These are phyloP conservation scores for Wallacemonas rigidus DNA, from an alignment of 208 protist genomes.

Conservation along the genomic window DNA sequence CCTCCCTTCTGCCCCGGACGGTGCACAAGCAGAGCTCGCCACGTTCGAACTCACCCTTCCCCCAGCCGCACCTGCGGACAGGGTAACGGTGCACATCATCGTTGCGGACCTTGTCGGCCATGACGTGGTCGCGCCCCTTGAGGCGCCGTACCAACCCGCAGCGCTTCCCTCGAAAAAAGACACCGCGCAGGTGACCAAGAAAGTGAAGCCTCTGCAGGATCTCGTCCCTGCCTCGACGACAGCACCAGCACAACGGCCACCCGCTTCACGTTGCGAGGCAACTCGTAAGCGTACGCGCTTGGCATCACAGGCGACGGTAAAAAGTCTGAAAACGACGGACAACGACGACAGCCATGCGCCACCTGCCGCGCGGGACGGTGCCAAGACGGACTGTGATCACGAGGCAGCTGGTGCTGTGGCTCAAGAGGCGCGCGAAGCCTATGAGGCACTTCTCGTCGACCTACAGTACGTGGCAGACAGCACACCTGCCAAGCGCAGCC, in stretches of 20 bases:
- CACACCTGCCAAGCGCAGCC: not conserved
- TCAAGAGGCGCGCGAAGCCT: constrained; percentile 20
- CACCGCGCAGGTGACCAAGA: too few species aligned
- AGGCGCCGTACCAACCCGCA: not conserved
- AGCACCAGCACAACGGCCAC: too few species aligned
- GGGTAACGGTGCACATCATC: not conserved
- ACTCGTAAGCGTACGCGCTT: too few species aligned
- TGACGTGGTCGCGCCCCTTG: constrained; percentile 13
- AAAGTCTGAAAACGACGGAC: too few species aligned
- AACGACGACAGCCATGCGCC: too few species aligned
- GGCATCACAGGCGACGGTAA: too few species aligned
- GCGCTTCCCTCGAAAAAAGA: too few species aligned
- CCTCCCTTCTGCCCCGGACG: not conserved
- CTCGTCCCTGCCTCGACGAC: too few species aligned
- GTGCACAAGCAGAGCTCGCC: not conserved
- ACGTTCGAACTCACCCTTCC: not conserved
- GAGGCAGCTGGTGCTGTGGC: constrained; percentile 2
- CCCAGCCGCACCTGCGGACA: not conserved
- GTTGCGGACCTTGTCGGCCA: constrained; percentile 26
- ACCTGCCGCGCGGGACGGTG: too few species aligned
- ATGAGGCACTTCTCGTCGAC: constrained; percentile 23
- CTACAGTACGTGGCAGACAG: constrained; percentile 23
- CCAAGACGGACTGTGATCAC: too few species aligned
- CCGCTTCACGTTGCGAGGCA: too few species aligned
- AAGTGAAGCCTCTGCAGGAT: too few species aligned